Percentiles rank a stretch among this genome's conserved stretches.
Conservation (phyloP, 345 rosid genomes). For the Arabidopsis suecica region DNA sequence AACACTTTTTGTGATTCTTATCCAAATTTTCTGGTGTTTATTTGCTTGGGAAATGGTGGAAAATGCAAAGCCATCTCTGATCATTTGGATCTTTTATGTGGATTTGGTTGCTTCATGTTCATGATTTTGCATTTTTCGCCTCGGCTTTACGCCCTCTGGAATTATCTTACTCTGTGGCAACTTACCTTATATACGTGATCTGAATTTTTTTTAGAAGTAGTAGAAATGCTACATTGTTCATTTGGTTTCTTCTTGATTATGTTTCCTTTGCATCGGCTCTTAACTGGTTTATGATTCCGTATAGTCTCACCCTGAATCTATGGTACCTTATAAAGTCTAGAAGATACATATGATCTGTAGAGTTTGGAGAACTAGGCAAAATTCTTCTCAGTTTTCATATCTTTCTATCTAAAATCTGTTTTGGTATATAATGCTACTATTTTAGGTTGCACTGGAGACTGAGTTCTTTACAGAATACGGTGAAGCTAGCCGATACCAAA, state of each 20-base stretch:
- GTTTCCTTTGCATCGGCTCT: background rate
- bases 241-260: conserved; percentile 27
- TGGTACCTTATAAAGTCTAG: background rate
- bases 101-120: conserved; percentile 21
- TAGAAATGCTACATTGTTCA: conserved; percentile 12
- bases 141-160: background rate
- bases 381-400: background rate
- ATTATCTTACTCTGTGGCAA: conserved; percentile 9
- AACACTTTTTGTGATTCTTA: conserved; percentile 2
- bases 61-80: conserved; percentile 9
- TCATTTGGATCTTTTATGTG: background rate
- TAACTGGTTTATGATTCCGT: background rate
- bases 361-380: background rate
- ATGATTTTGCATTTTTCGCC: background rate
- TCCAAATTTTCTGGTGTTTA: background rate
- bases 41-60: conserved; percentile 1
- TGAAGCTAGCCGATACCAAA: conserved; percentile 81
- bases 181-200: conserved; percentile 5
- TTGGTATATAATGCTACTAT: conserved; percentile 22
- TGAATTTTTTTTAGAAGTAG: background rate
- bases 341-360: background rate
- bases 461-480: conserved; percentile 98
- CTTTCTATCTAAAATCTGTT: conserved; percentile 9
- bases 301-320: background rate
- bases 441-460: conserved; percentile 66